Conservation (phyloP, 2,329 filamentous ascomycete species). For the Neonectria magnoliae region DNA sequence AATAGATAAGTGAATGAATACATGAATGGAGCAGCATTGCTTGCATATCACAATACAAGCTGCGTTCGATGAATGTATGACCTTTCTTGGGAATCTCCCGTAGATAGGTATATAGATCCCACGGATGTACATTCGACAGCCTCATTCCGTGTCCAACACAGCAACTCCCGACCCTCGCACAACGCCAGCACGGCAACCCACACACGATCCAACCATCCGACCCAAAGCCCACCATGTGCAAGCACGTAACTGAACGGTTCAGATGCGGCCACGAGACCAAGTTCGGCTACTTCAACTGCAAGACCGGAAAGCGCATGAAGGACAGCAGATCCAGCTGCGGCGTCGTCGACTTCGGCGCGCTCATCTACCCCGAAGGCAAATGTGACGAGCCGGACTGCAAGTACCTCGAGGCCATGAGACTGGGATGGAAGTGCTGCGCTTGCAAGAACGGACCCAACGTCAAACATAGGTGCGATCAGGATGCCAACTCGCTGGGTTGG, state of each 20-base stretch:
- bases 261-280: conserved; percentile 36
- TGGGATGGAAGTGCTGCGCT: conserved; percentile 35
- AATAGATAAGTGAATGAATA: background rate
- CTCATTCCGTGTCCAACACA: background rate
- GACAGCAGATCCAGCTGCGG: conserved; percentile 34
- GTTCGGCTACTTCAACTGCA: conserved; percentile 31
- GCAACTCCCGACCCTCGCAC: background rate
- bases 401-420: conserved; percentile 27
- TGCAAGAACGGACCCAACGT: conserved; percentile 35
- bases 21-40: background rate
- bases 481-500: conserved; percentile 29
- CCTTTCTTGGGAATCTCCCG: background rate
- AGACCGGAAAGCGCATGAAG: conserved; percentile 25
- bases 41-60: background rate
- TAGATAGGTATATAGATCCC: background rate
- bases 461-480: conserved; percentile 25
- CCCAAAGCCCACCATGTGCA: conserved; percentile 32
- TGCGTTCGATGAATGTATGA: background rate
- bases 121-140: background rate
- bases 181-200: conserved; percentile 1
- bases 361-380: background rate
- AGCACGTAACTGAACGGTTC: conserved; percentile 28
- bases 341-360: conserved; percentile 26
- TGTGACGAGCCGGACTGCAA: conserved; percentile 26
- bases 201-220: background rate